Percentiles rank a stretch among this genome's conserved stretches.
Evolutionary conservation across 139 green algal genomes (phyloP).

Genomic region (Choricystis sp.): DNA sequence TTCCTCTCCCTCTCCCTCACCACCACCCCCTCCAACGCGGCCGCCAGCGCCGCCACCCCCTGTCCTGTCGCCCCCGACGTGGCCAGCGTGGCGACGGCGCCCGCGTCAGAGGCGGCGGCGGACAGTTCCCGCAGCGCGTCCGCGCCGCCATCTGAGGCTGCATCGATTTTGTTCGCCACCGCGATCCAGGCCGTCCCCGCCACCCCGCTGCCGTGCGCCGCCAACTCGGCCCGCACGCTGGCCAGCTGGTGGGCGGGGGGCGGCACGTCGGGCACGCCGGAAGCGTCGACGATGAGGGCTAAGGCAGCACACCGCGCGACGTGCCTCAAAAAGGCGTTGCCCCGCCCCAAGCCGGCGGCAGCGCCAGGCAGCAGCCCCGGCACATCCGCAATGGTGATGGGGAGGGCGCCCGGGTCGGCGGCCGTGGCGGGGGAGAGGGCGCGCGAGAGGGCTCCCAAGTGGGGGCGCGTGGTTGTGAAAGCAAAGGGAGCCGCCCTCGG

Average conservation of each 20-base stretch:
- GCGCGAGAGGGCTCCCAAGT: conserved; percentile 41
- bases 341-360: conserved; percentile 31
- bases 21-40: neutral
- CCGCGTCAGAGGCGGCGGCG: neutral
- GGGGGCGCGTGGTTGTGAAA: conserved; percentile 63
- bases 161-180: neutral
- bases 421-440: neutral
- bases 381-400: conserved; percentile 41
- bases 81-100: neutral
- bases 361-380: conserved; percentile 35
- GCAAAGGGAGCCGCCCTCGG: conserved; percentile 39
- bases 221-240: neutral
- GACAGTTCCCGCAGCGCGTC: neutral
- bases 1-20: neutral
- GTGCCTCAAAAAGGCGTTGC: conserved; percentile 53
- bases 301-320: conserved; percentile 36
- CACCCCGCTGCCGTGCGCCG: neutral
- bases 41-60: neutral
- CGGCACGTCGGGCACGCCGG: too few species aligned
- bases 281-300: conserved; percentile 40
- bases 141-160: neutral
- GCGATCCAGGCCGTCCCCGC: neutral
- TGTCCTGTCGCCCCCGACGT: neutral
- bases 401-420: neutral
- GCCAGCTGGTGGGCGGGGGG: too few species aligned